Evolutionary conservation across 2,329 filamentous ascomycete genomes (phyloP).

Genomic region (Zymoseptoria pseudotritici): DNA sequence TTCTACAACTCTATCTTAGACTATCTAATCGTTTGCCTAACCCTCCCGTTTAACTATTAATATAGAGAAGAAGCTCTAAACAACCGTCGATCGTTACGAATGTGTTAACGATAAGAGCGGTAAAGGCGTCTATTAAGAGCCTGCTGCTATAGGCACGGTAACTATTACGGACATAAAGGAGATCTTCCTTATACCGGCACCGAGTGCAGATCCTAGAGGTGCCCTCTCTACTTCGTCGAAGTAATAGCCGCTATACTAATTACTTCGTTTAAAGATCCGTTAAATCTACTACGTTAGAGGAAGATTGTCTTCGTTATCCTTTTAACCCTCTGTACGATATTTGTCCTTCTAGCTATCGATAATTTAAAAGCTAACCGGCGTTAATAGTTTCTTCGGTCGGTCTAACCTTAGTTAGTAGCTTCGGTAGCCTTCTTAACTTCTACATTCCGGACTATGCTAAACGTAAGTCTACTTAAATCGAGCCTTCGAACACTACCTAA

Average conservation of each 20-base stretch:
- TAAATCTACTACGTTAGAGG: conserved; percentile 25
- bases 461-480: conserved; percentile 1
- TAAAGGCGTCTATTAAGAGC: not conserved
- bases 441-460: conserved; percentile 36
- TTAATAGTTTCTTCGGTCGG: conserved; percentile 34
- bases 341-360: not conserved
- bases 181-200: conserved; percentile 23
- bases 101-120: conserved; percentile 1
- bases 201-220: conserved; percentile 27
- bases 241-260: conserved; percentile 2
- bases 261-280: conserved; percentile 18
- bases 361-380: not conserved
- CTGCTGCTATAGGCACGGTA: conserved; percentile 26
- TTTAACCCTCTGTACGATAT: conserved; percentile 22
- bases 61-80: conserved; percentile 5
- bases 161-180: conserved; percentile 25
- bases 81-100: conserved; percentile 8
- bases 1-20: too few species aligned
- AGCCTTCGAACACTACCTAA: not conserved
- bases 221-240: conserved; percentile 3
- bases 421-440: conserved; percentile 36
- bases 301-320: conserved; percentile 26
- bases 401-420: conserved; percentile 35
- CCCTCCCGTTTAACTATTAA: too few species aligned
- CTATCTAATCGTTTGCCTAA: too few species aligned